Evolutionary conservation across 2,329 filamentous ascomycete species (phyloP).

Genomic region (Penicillium sp.): DNA sequence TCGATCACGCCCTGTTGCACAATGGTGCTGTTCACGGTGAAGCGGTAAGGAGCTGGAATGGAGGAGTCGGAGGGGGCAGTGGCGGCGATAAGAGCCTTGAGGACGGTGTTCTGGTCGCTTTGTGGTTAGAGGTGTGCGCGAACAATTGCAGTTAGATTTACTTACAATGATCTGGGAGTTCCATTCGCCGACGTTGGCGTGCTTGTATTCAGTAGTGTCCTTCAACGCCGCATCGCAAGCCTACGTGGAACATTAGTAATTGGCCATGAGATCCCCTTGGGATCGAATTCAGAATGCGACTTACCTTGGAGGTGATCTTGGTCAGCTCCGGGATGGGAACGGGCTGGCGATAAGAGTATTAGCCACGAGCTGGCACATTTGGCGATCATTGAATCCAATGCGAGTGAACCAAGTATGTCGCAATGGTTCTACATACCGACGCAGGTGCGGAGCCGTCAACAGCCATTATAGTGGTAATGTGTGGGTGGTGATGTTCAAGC

Average conservation of each 20-base stretch:
- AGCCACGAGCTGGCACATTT: background rate
- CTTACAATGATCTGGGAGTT: conserved; percentile 90
- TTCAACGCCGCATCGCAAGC: conserved; percentile 79
- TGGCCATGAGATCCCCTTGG: background rate
- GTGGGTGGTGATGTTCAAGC: background rate
- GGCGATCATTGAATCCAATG: background rate
- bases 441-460: conserved; percentile 28
- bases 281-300: conserved; percentile 29
- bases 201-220: conserved; percentile 77
- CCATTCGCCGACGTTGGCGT: conserved; percentile 80
- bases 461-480: conserved; percentile 29
- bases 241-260: conserved; percentile 46
- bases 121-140: background rate
- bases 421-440: conserved; percentile 26
- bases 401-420: conserved; percentile 1
- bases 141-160: background rate
- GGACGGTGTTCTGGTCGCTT: conserved; percentile 36
- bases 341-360: conserved; percentile 54
- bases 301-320: conserved; percentile 81
- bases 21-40: conserved; percentile 96
- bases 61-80: conserved; percentile 38
- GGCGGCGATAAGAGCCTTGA: conserved; percentile 44
- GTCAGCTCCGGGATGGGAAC: conserved; percentile 73
- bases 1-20: conserved; percentile 76
- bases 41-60: conserved; percentile 71